phyloP scores from a whole-genome alignment of 2,329 filamentous ascomycete genomes.

The Orbilia quercus region DNA sequence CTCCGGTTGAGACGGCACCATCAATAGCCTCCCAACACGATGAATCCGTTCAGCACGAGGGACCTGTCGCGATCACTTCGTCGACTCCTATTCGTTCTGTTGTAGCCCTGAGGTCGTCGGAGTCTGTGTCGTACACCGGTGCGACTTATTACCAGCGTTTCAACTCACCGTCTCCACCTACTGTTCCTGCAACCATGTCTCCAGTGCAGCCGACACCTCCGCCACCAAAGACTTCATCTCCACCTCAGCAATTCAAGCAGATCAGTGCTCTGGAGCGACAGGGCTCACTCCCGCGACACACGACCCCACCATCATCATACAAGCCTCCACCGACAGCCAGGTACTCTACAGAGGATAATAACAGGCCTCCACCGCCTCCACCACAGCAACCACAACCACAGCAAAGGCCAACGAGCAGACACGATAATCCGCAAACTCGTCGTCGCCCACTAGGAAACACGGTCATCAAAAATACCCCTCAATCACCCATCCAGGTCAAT shows the following conservation, averaged over 20 bases:
- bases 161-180: constrained; percentile 35
- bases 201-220: constrained; percentile 9
- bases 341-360: constrained; percentile 41
- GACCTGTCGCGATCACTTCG: constrained; percentile 44
- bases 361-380: constrained; percentile 7
- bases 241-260: constrained; percentile 25
- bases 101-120: constrained; percentile 39
- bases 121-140: constrained; percentile 46
- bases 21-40: constrained; percentile 19
- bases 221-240: constrained; percentile 15
- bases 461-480: constrained; percentile 34
- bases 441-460: constrained; percentile 48
- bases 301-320: constrained; percentile 47
- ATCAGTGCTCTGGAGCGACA: constrained; percentile 28
- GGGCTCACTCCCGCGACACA: constrained; percentile 37
- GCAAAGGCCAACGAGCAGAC: constrained; percentile 1
- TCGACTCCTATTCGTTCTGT: constrained; percentile 42
- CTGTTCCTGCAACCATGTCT: not conserved
- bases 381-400: constrained; percentile 11
- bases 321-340: constrained; percentile 31
- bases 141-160: constrained; percentile 51
- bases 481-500: constrained; percentile 21
- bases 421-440: constrained; percentile 14
- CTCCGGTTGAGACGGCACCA: constrained; percentile 22
- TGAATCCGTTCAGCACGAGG: not conserved